phyloP scores from a whole-genome alignment of 495 filamentous ascomycete genomes.

The Bacidia rubella region DNA sequence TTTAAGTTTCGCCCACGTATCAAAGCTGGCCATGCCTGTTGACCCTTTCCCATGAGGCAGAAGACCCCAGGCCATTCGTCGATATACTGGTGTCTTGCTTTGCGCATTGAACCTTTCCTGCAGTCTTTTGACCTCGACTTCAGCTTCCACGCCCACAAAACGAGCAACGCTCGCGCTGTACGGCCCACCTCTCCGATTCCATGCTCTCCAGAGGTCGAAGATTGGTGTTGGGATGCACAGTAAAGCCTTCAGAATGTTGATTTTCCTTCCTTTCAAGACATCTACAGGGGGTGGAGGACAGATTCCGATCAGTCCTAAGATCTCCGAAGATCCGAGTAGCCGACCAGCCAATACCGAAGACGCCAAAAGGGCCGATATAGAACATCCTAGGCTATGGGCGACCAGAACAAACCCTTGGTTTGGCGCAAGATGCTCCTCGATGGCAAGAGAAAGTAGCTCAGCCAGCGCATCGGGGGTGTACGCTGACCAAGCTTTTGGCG shows the following conservation, averaged over 20 bases:
- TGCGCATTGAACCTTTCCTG: slow-evolving; percentile 77
- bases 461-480: slow-evolving; percentile 66
- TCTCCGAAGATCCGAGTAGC: slow-evolving; percentile 28
- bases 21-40: slow-evolving; percentile 55
- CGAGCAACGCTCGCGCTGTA: slow-evolving; percentile 65
- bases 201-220: slow-evolving; percentile 66
- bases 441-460: slow-evolving; percentile 57
- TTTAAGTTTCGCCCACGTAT: slow-evolving; percentile 59
- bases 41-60: slow-evolving; percentile 39
- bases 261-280: slow-evolving; percentile 33
- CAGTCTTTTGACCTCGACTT: slow-evolving; percentile 58
- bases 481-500: slow-evolving; percentile 56
- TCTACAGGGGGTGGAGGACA: slow-evolving; percentile 51
- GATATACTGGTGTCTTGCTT: slow-evolving; percentile 66
- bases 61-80: slow-evolving; percentile 65
- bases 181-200: slow-evolving; percentile 67
- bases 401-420: slow-evolving; percentile 67
- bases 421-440: slow-evolving; percentile 51
- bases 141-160: slow-evolving; percentile 64
- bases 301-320: slow-evolving; percentile 65
- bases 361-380: slow-evolving; percentile 59
- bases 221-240: slow-evolving; percentile 54
- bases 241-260: slow-evolving; percentile 35
- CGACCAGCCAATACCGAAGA: slow-evolving; percentile 39
- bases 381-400: slow-evolving; percentile 80